phyloP scores from a whole-genome alignment of 2,329 filamentous ascomycete species.

The Aureobasidium lini region DNA sequence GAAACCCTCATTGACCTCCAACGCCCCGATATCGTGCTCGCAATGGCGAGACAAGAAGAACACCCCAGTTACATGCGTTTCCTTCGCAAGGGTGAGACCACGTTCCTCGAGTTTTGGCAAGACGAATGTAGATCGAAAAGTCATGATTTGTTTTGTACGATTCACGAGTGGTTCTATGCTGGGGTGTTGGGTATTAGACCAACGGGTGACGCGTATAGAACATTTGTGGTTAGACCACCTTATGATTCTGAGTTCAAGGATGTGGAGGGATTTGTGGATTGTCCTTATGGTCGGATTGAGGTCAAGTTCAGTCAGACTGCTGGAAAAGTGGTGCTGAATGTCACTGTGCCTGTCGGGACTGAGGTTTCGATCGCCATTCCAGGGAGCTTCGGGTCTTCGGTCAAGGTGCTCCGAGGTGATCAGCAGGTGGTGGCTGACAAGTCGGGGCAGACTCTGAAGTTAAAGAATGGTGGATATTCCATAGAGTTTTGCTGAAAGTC shows the following conservation, averaged over 20 bases:
- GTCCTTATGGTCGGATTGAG: conserved; percentile 32
- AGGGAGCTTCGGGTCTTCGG: not conserved
- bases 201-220: conserved; percentile 33
- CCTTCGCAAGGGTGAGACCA: conserved; percentile 38
- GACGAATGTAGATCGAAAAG: conserved; percentile 38
- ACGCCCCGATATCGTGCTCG: conserved; percentile 34
- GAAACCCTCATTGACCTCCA: conserved; percentile 36
- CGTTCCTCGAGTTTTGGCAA: conserved; percentile 39
- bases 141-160: conserved; percentile 42
- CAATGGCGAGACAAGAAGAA: conserved; percentile 41
- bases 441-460: not conserved
- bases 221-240: conserved; percentile 34
- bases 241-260: conserved; percentile 34
- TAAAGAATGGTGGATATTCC: not conserved
- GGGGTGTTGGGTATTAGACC: conserved; percentile 34
- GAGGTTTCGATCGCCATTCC: conserved; percentile 9
- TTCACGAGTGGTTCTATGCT: conserved; percentile 43
- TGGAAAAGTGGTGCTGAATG: conserved; percentile 16
- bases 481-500: not conserved
- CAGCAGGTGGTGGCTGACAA: not conserved
- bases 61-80: conserved; percentile 45
- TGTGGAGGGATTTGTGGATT: conserved; percentile 33
- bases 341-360: conserved; percentile 23
- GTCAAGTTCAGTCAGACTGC: conserved; percentile 19
- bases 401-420: not conserved